These are phyloP conservation scores for Exophiala sideris DNA, from an alignment of 2,329 filamentous ascomycete genomes.

Conservation along the genomic window DNA sequence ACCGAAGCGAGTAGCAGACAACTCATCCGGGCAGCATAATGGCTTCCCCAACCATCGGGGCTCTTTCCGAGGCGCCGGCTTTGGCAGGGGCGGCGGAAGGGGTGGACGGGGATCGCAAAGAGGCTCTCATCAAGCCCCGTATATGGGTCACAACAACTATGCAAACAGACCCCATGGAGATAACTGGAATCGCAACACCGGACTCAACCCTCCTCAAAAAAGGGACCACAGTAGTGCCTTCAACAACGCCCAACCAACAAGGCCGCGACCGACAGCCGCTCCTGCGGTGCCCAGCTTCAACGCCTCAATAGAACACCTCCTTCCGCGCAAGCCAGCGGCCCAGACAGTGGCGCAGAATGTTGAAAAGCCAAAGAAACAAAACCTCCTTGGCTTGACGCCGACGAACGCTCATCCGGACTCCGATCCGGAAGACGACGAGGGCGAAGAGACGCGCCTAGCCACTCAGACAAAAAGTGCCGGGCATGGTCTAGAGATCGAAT, in stretches of 20 bases:
- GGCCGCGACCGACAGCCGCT: conserved; percentile 22
- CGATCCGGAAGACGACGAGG: conserved; percentile 42
- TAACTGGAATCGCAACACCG: neutral
- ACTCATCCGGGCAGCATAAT: conserved; percentile 3
- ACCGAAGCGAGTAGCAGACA: conserved; percentile 25
- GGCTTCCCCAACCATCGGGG: conserved; percentile 16
- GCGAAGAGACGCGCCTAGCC: conserved; percentile 37
- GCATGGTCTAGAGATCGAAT: conserved; percentile 49
- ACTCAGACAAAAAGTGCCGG: conserved; percentile 31
- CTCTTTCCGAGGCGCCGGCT: conserved; percentile 10
- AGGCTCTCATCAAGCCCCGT: neutral
- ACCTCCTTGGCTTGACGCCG: conserved; percentile 48
- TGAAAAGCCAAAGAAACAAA: conserved; percentile 41
- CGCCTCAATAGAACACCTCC: conserved; percentile 22
- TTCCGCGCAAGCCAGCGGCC: conserved; percentile 15
- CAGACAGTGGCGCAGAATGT: conserved; percentile 21
- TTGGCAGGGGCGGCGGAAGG: conserved; percentile 11
- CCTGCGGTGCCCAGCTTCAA: conserved; percentile 29
- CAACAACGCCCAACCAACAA: conserved; percentile 4
- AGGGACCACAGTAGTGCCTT: conserved; percentile 28
- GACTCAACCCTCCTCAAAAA: conserved; percentile 20
- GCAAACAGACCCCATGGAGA: conserved; percentile 1
- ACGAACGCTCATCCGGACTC: conserved; percentile 45
- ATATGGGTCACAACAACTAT: conserved; percentile 4
- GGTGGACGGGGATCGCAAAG: conserved; percentile 14